Percentiles rank a stretch among this genome's conserved stretches.
Evolutionary conservation across 2,329 filamentous ascomycete genomes (phyloP).

Genomic region (Neopestalotiopsis sp.): DNA sequence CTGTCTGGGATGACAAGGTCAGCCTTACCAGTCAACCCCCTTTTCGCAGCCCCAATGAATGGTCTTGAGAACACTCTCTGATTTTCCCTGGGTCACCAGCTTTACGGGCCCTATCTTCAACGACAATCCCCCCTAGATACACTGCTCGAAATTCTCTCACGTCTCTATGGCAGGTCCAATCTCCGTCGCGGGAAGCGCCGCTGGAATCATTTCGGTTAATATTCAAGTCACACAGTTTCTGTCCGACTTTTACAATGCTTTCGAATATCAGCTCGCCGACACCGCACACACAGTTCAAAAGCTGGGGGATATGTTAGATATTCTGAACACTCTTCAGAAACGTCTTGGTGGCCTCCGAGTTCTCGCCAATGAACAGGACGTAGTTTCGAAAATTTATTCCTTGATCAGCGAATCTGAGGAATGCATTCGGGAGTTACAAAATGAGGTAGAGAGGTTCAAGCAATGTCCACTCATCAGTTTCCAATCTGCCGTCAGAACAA

Average conservation of each 20-base stretch:
- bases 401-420: slow-evolving; percentile 14
- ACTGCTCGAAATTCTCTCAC: no score
- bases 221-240: slow-evolving; percentile 40
- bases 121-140: no score
- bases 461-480: slow-evolving; percentile 17
- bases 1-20: no score
- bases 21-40: no score
- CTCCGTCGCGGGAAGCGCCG: slow-evolving; percentile 32
- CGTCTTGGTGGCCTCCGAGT: slow-evolving; percentile 11
- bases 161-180: slow-evolving; percentile 9
- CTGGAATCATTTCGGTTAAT: slow-evolving; percentile 43
- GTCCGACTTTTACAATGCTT: slow-evolving; percentile 39
- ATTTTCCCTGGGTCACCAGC: no score
- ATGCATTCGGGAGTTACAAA: slow-evolving; percentile 16
- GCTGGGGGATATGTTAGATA: slow-evolving; percentile 30
- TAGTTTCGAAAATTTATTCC: slow-evolving; percentile 16
- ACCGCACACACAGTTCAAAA: slow-evolving; percentile 32
- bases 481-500: slow-evolving; percentile 22
- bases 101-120: no score
- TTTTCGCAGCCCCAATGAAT: no score
- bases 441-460: slow-evolving; percentile 28
- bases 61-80: no score
- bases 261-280: slow-evolving; percentile 33
- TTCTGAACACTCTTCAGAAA: slow-evolving; percentile 31
- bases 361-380: slow-evolving; percentile 16